Conservation (phyloP, 2,329 filamentous ascomycete genomes). For the Aspergillus fructus region DNA sequence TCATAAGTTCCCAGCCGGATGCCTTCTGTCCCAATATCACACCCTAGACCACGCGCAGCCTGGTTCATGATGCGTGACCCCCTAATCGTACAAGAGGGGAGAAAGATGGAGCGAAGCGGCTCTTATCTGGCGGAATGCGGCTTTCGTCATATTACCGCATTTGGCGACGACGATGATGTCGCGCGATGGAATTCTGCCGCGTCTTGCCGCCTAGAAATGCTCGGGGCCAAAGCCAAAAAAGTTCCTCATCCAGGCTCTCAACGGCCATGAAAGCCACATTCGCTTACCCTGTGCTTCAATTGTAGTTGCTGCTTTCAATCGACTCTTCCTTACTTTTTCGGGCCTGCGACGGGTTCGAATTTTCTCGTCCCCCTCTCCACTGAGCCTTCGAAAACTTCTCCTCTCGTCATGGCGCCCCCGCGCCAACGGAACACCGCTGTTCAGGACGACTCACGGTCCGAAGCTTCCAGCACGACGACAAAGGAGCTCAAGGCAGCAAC, state of each 20-base stretch:
- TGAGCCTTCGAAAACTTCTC: constrained; percentile 10
- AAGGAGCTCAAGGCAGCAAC: constrained; percentile 35
- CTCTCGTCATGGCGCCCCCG: constrained; percentile 44
- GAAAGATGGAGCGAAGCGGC: neutral
- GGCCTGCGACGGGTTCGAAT: neutral
- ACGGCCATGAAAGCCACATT: constrained; percentile 5
- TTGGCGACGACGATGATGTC: constrained; percentile 21
- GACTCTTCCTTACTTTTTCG: neutral
- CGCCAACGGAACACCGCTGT: constrained; percentile 41
- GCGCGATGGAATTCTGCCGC: constrained; percentile 32
- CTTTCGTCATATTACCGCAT: constrained; percentile 19
- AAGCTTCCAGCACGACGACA: constrained; percentile 46
- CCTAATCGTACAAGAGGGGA: neutral
- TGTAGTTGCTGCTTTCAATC: constrained; percentile 5
- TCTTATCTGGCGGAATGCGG: neutral
- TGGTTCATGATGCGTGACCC: neutral
- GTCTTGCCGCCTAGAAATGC: constrained; percentile 25
- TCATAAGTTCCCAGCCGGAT: neutral
- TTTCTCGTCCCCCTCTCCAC: neutral
- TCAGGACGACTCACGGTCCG: constrained; percentile 48
- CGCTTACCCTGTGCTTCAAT: constrained; percentile 2
- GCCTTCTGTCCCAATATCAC: neutral
- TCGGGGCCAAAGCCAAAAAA: constrained; percentile 20
- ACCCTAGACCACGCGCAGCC: neutral
- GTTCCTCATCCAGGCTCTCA: constrained; percentile 15